Base-by-base conservation (phyloP, 345 rosid species). In the Arabidopsis suecica region DNA sequence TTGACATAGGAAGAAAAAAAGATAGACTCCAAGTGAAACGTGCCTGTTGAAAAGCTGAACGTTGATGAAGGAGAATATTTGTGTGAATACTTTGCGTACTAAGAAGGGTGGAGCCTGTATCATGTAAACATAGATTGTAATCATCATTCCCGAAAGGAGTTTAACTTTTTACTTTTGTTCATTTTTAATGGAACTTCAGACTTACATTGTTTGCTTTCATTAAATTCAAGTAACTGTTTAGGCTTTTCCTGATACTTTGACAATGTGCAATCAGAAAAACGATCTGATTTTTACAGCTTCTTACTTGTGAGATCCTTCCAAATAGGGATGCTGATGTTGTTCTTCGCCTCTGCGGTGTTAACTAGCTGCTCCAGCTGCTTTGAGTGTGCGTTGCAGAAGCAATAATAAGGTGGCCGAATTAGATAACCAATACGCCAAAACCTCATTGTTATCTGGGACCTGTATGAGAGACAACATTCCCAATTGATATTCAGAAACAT, bases 31-130 rank as follows among this genome's bases (percentile, higher is more conserved):
- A 78, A 60, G 33, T 58, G 61, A 72, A 32, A 54, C 68, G 65
- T 82, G 84, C 99, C 99, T 96, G 86, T 96, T 93, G 86, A 96
- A 96, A 61, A 96, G 82, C 83, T 96, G 97, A 77, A 96, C 98
- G 38, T 96, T 93, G 84, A 96, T 79, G 88, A 96, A 96, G 56
- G 98, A 96, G 81, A 96, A 93, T 83, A 90, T 93, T 63, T 96
- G 99, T 51, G 93, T 91, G 87, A 86, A 96, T 48, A 90, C 83
- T 77, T 93, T 93, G 64, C 91, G 93, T 70, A 91, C 91, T 53
- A 96, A 75, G 90, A 93, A 95, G 20, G 99, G 96, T 68, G 98
- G 98, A 23, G 87, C 98, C 99, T 95, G 83, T 60, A 80, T 68
- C 79, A 66, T 42, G 76, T 69, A 50, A 12, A 76, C n/a, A 59